These are phyloP conservation scores for Hibiscus mutabilis DNA, from an alignment of 345 rosid species.

Conservation along the genomic window DNA sequence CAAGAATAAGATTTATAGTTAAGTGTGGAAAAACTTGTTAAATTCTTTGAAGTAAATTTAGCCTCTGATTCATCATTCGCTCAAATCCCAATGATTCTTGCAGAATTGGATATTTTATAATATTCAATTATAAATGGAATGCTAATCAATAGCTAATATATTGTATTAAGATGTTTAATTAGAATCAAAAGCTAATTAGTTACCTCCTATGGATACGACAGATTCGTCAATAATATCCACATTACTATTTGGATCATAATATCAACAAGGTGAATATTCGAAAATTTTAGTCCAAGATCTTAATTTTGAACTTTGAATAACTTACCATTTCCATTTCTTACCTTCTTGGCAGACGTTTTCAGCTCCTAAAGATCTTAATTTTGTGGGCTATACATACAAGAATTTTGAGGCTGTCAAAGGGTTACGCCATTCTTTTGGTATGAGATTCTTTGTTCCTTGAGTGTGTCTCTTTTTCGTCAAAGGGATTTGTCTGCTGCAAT, in stretches of 20 bases:
- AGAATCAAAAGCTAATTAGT: neutral
- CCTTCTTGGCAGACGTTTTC: slow-evolving; percentile 39
- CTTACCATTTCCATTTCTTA: neutral
- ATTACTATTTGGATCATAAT: too few relatives aligned
- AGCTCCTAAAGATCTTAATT: slow-evolving; percentile 64
- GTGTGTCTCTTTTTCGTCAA: neutral
- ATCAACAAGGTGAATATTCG: too few relatives aligned
- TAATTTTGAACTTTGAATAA: neutral
- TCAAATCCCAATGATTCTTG: neutral
- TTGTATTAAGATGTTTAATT: neutral
- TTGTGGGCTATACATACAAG: slow-evolving; percentile 91
- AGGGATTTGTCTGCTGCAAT: too few relatives aligned
- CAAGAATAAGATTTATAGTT: neutral
- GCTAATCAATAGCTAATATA: neutral
- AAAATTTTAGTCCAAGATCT: neutral
- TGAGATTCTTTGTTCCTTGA: neutral
- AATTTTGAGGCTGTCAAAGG: slow-evolving; percentile 79
- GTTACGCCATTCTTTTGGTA: slow-evolving; percentile 46
- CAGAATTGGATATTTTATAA: neutral
- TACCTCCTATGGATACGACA: neutral
- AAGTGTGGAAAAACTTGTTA: neutral
- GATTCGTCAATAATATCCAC: too few relatives aligned
- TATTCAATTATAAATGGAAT: neutral
- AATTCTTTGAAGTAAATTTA: neutral
- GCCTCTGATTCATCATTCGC: neutral